These are phyloP conservation scores for Lophium mytilinum DNA, from an alignment of 495 filamentous ascomycete species.

Conservation along the genomic window DNA sequence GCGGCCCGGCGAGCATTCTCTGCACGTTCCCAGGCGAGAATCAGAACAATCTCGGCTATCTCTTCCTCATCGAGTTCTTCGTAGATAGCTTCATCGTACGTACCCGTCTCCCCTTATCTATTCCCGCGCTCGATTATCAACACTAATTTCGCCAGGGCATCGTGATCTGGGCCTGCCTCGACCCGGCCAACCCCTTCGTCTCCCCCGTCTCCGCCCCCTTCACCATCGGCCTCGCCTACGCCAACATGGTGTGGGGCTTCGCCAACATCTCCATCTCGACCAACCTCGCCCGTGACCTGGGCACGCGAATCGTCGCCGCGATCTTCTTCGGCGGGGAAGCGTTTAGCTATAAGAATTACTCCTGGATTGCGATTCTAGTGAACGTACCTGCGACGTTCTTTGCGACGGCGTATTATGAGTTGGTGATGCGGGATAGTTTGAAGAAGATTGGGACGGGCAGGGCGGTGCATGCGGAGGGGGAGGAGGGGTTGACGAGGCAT, in stretches of 20 bases:
- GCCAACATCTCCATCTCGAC: constrained; percentile 43
- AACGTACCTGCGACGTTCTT: constrained; percentile 48
- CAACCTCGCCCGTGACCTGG: constrained; percentile 46
- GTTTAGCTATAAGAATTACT: constrained; percentile 39
- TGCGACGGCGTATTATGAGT: constrained; percentile 44
- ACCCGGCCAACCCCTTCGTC: constrained; percentile 48
- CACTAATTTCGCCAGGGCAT: constrained; percentile 28
- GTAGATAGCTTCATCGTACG: constrained; percentile 42
- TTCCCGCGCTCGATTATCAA: neutral
- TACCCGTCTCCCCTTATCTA: constrained; percentile 8
- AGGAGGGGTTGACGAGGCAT: constrained; percentile 43
- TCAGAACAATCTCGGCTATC: constrained; percentile 41
- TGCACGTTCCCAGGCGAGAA: constrained; percentile 38
- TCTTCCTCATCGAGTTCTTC: constrained; percentile 49
- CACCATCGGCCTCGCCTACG: constrained; percentile 44
- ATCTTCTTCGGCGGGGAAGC: constrained; percentile 46
- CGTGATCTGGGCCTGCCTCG: constrained; percentile 47
- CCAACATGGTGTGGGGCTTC: constrained; percentile 43
- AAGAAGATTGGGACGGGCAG: constrained; percentile 40
- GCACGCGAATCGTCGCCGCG: constrained; percentile 46
- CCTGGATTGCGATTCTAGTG: constrained; percentile 43
- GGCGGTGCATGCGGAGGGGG: constrained; percentile 42
- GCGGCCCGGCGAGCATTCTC: constrained; percentile 42
- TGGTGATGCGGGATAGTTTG: constrained; percentile 45
- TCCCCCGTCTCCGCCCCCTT: constrained; percentile 39